These are phyloP conservation scores for Paramecium pentaurelia DNA, from an alignment of 73 alveolate genomes.

Conservation along the genomic window DNA sequence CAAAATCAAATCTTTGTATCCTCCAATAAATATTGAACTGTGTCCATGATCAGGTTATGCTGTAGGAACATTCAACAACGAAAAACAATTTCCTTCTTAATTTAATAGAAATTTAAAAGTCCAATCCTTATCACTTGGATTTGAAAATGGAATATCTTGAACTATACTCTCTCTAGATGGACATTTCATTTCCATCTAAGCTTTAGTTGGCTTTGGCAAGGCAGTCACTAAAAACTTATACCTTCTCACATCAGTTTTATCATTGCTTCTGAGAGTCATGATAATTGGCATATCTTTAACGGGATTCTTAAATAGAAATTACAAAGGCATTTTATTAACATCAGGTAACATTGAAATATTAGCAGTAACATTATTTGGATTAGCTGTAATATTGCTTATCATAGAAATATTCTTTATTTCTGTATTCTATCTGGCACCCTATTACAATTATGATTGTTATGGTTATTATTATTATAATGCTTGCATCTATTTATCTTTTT, in stretches of 20 bases:
- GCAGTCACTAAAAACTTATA: constrained; percentile 90
- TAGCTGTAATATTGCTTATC: constrained; percentile 28
- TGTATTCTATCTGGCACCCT: not conserved
- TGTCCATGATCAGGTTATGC: constrained; percentile 56
- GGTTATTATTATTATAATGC: not conserved
- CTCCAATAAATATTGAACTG: constrained; percentile 70
- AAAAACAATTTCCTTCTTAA: constrained; percentile 59
- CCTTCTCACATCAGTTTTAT: constrained; percentile 92
- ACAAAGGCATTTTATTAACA: constrained; percentile 48
- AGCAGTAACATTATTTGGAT: not conserved
- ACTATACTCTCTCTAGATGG: constrained; percentile 91
- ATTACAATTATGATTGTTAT: not conserved
- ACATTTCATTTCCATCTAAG: constrained; percentile 91
- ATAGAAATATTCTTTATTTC: not conserved
- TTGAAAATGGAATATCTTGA: constrained; percentile 95
- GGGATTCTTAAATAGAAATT: constrained; percentile 45
- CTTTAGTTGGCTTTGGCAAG: constrained; percentile 93
- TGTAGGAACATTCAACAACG: not conserved
- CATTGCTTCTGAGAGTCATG: constrained; percentile 32
- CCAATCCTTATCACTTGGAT: constrained; percentile 96
- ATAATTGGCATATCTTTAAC: constrained; percentile 44
- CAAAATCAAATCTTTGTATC: constrained; percentile 65
- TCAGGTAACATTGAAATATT: constrained; percentile 17
- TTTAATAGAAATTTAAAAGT: constrained; percentile 85
- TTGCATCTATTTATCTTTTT: not conserved